These are phyloP conservation scores for Colletotrichum siamense DNA, from an alignment of 2,329 filamentous ascomycete genomes.

Conservation along the genomic window DNA sequence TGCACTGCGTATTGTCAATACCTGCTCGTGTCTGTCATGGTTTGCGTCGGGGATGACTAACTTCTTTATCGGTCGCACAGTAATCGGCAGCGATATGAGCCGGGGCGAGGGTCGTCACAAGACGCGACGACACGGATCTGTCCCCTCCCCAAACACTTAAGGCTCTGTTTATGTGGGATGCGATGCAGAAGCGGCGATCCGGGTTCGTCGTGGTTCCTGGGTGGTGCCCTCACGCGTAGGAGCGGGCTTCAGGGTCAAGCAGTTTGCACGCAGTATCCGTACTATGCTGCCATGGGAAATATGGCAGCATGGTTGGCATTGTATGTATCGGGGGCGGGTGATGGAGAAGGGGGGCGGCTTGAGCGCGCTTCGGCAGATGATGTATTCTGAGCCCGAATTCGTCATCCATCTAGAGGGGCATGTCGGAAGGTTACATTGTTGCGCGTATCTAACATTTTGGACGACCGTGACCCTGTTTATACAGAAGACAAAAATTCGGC, in stretches of 20 bases:
- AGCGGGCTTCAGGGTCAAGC: not conserved
- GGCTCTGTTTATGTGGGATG: slow-evolving; percentile 4
- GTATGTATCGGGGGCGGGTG: not conserved
- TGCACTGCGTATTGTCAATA: not conserved
- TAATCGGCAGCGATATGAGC: not conserved
- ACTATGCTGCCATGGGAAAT: not conserved
- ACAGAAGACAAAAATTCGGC: not conserved
- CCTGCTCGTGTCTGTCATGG: not conserved
- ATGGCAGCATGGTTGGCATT: not conserved
- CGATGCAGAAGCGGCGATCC: slow-evolving; percentile 11
- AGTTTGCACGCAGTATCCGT: not conserved
- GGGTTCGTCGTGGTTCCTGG: not conserved
- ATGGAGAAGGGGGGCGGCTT: not conserved
- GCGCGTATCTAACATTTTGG: not conserved
- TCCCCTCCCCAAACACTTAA: slow-evolving; percentile 1
- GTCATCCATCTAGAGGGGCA: not conserved
- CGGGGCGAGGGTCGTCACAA: not conserved
- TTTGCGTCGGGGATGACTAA: not conserved
- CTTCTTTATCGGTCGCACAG: not conserved
- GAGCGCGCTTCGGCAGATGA: slow-evolving; percentile 13
- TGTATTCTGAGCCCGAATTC: slow-evolving; percentile 3
- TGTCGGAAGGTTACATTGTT: not conserved
- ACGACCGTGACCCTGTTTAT: not conserved
- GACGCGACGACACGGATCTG: not conserved
- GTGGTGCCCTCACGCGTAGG: not conserved